Percentiles rank a stretch among this genome's conserved stretches.
Evolutionary conservation across 768 basidiomycete genomes (phyloP).

Genomic region (Mycena vulgaris): DNA sequence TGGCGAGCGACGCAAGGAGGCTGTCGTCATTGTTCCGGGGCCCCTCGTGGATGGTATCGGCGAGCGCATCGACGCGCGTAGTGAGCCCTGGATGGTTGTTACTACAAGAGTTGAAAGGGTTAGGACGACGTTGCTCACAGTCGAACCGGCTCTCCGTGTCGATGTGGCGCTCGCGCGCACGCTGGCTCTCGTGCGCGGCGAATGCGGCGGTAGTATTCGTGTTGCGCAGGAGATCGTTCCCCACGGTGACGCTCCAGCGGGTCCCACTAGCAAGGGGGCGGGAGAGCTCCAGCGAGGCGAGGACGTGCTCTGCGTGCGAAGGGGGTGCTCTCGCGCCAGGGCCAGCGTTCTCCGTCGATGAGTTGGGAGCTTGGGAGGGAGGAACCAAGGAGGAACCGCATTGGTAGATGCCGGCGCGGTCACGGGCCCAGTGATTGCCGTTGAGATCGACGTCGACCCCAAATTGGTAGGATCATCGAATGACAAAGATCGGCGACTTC

Average conservation of each 20-base stretch:
- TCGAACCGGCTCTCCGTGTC: background rate
- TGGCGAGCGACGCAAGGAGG: background rate
- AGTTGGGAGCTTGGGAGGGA: too few relatives aligned
- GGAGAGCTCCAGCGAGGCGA: background rate
- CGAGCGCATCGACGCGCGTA: background rate
- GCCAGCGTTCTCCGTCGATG: too few relatives aligned
- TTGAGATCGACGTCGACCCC: too few relatives aligned
- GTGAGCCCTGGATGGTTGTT: background rate
- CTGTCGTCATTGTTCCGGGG: conserved; percentile 15
- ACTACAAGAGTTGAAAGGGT: background rate
- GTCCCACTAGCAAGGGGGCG: background rate
- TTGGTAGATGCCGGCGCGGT: too few relatives aligned
- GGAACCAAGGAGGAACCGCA: too few relatives aligned
- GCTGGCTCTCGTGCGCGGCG: background rate
- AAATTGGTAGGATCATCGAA: too few relatives aligned
- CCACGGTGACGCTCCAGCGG: background rate
- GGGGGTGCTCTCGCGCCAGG: background rate
- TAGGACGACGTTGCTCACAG: background rate
- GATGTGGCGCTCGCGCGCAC: background rate
- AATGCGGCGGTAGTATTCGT: background rate
- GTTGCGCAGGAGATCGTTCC: background rate
- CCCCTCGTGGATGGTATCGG: background rate
- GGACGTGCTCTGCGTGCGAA: background rate
- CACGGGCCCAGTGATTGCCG: too few relatives aligned
- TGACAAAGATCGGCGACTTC: too few relatives aligned